Conservation (phyloP, 2,329 filamentous ascomycete species). For the Diaporthe amygdali region DNA sequence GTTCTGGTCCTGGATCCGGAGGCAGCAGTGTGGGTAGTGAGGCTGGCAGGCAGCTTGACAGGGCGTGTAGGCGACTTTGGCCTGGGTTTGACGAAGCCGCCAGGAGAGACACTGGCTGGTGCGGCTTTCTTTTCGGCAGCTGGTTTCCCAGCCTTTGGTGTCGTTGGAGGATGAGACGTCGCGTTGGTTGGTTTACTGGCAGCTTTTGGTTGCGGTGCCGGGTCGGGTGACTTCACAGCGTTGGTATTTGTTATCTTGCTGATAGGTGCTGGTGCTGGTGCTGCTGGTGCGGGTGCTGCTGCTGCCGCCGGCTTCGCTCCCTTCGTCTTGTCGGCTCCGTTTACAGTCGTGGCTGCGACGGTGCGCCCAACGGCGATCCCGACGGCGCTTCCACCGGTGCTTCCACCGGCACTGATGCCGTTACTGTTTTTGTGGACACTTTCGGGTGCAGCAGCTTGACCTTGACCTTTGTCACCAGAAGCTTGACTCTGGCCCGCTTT, state of each 20-base stretch:
- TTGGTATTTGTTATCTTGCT: not conserved
- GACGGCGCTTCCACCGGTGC: not conserved
- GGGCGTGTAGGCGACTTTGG: constrained; percentile 73
- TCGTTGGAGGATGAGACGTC: constrained; percentile 10
- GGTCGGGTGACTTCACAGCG: not conserved
- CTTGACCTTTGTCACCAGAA: constrained; percentile 6
- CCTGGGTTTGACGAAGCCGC: constrained; percentile 61
- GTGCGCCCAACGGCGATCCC: not conserved
- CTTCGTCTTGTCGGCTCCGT: constrained; percentile 14
- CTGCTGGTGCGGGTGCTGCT: not conserved
- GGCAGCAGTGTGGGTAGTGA: constrained; percentile 73
- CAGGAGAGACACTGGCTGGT: constrained; percentile 45
- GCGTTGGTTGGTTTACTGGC: constrained; percentile 8
- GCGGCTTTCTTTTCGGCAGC: constrained; percentile 47
- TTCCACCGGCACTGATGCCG: not conserved
- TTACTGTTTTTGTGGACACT: not conserved
- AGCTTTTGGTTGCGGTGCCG: constrained; percentile 5
- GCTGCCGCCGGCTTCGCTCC: not conserved
- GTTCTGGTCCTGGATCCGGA: constrained; percentile 62
- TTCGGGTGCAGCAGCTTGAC: constrained; percentile 1
- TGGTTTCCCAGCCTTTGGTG: constrained; percentile 15
- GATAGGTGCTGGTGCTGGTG: not conserved
- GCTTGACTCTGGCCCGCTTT: constrained; percentile 12
- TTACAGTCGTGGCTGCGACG: not conserved
- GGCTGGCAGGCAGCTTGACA: constrained; percentile 67